These are phyloP conservation scores for Mallotus japonicus DNA, from an alignment of 441 rosid genomes.

Conservation along the genomic window DNA sequence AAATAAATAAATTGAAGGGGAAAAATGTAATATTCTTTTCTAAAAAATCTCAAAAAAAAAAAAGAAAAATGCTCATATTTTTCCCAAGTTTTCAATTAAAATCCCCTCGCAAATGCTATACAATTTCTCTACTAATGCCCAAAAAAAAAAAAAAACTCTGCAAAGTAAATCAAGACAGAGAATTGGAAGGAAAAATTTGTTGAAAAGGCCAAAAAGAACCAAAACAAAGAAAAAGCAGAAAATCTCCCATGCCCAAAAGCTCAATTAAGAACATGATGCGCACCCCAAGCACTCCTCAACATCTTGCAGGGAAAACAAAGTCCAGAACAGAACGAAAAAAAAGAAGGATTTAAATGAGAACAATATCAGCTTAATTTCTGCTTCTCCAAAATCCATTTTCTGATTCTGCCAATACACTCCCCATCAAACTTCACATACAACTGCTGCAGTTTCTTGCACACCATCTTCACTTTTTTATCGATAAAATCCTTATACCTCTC, in stretches of 20 bases:
- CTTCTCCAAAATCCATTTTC: constrained; percentile 50
- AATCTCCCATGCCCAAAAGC: constrained; percentile 6
- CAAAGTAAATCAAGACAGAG: background rate
- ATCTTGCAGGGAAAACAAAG: constrained; percentile 13
- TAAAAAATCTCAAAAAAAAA: no score
- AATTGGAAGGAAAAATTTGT: background rate
- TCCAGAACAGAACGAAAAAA: constrained; percentile 1
- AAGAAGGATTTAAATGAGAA: background rate
- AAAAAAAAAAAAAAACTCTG: background rate
- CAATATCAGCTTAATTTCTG: constrained; percentile 54
- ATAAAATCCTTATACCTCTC: constrained; percentile 60
- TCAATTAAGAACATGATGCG: background rate
- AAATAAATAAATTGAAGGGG: no score
- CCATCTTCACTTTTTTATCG: constrained; percentile 39
- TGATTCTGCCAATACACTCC: constrained; percentile 36
- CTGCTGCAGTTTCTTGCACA: constrained; percentile 35
- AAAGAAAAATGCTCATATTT: background rate
- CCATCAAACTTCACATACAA: constrained; percentile 46
- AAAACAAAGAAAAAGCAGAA: background rate
- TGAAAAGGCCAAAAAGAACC: background rate
- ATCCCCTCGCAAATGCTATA: constrained; percentile 1
- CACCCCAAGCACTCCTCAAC: background rate
- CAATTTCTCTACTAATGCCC: background rate
- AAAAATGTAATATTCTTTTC: no score
- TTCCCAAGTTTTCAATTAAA: background rate